Evolutionary conservation across 2,329 filamentous ascomycete species (phyloP), one percentile per base, ranked within the genome.

Genomic region (Claviceps sp.): DNA sequence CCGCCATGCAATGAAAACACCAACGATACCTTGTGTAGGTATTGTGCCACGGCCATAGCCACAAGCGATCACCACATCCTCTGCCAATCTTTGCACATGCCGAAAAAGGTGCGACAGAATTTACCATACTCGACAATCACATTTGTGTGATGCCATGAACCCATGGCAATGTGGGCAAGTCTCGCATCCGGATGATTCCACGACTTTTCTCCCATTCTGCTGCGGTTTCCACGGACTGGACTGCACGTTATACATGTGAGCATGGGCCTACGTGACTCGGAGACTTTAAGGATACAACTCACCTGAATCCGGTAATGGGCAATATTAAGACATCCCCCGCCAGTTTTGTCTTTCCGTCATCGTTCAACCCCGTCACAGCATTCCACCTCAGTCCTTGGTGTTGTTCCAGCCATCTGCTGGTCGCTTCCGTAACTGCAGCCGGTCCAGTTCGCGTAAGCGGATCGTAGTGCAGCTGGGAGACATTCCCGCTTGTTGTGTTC

Each of bases 221-320:
- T 56, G 34, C 54, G 52, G 13, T 41, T 50, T 18, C 50, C 54
- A 3, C 52, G 56, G 18, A 55, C 53, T 11, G 53, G 57, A 44
- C 53, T 58, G 24, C n/a, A 22, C 8, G n/a, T 16, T 24, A 8
- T 30, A 37, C 20, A 18, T 37, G 18, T 45, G 14, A 38, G 18
- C 18, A 46, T 30, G 2, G 1, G 8, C 2, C n/a, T 16, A 11
- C 44, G 14, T 37, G 4, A 5, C 18, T 4, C 3, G 2, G 16
- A 18, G 20, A 14, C 6, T 26, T 4, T 8, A 2, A 22, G 18
- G 20, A 14, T 9, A n/a, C n/a, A n/a, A 38, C 47, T 44, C 56
- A 59, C 57, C 57, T 59, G 48, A 59, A 59, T 37, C 55, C 57
- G 4, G 57, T 59, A 2, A 59, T 59, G 37, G 57, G 57, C 13